A percentile compares a stretch with the other conserved stretches of the same genome.
These are phyloP conservation scores for Plantago coronopus DNA, from an alignment of 305 asterid species.

Conservation along the genomic window DNA sequence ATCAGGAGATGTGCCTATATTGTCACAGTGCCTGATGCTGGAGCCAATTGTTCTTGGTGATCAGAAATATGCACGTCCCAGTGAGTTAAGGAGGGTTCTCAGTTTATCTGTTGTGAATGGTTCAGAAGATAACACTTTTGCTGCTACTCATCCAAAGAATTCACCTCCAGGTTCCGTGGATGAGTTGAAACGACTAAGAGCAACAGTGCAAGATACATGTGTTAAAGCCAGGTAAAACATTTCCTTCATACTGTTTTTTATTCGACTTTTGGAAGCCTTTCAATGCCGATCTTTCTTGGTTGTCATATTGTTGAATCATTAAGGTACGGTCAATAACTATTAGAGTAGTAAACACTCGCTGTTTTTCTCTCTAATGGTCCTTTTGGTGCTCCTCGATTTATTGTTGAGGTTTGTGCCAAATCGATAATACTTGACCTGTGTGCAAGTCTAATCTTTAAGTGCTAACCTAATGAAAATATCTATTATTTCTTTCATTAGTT, in stretches of 20 bases:
- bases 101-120: conserved; percentile 55
- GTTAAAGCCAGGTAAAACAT: conserved; percentile 63
- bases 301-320: no score
- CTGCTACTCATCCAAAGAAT: conserved; percentile 56
- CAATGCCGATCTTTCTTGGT: no score
- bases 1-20: conserved; percentile 50
- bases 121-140: conserved; percentile 62
- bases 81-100: conserved; percentile 68
- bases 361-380: no score
- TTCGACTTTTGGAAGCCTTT: not conserved
- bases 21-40: conserved; percentile 65
- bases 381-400: no score
- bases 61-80: conserved; percentile 42
- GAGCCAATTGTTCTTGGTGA: conserved; percentile 70
- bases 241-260: conserved; percentile 17
- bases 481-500: not conserved
- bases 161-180: conserved; percentile 62
- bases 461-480: no score
- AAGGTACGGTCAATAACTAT: no score
- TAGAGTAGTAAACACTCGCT: no score
- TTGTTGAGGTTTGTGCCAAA: no score
- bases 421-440: no score
- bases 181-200: conserved; percentile 62
- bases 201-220: conserved; percentile 56
- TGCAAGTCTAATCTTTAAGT: no score